Percentiles rank a stretch among this genome's conserved stretches.
Evolutionary conservation across 306 rosid species (phyloP).

Genomic region (Alnus rubra): DNA sequence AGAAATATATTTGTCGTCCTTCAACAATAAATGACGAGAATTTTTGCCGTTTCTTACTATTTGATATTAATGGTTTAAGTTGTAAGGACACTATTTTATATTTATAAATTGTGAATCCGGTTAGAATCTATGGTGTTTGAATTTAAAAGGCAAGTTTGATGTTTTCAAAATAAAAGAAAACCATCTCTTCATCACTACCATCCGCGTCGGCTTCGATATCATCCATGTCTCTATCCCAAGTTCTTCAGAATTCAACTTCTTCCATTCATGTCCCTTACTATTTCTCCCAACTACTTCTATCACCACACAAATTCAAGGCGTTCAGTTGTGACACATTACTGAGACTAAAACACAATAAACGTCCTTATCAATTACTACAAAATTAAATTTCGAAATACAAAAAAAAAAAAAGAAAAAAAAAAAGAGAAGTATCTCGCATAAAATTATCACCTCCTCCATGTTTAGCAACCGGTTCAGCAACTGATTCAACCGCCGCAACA

Average conservation of each 20-base stretch:
- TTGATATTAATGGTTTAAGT: no score
- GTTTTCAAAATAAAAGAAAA: no score
- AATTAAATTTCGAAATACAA: background rate
- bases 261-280: slow-evolving; percentile 50
- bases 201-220: slow-evolving; percentile 59
- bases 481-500: slow-evolving; percentile 35
- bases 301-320: background rate
- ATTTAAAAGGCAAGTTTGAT: no score
- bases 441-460: slow-evolving; percentile 49
- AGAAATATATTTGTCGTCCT: no score
- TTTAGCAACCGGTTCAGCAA: slow-evolving; percentile 38
- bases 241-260: slow-evolving; percentile 67
- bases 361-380: background rate
- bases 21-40: no score
- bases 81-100: no score
- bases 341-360: background rate
- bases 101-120: no score
- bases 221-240: slow-evolving; percentile 67
- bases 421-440: background rate
- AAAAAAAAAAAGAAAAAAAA: background rate
- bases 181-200: slow-evolving; percentile 37
- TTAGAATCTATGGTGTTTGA: no score
- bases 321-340: background rate
- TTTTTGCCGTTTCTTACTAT: no score
- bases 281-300: slow-evolving; percentile 31